Base-by-base conservation (phyloP, 768 basidiomycete species). In the Lactarius hatsudake region DNA sequence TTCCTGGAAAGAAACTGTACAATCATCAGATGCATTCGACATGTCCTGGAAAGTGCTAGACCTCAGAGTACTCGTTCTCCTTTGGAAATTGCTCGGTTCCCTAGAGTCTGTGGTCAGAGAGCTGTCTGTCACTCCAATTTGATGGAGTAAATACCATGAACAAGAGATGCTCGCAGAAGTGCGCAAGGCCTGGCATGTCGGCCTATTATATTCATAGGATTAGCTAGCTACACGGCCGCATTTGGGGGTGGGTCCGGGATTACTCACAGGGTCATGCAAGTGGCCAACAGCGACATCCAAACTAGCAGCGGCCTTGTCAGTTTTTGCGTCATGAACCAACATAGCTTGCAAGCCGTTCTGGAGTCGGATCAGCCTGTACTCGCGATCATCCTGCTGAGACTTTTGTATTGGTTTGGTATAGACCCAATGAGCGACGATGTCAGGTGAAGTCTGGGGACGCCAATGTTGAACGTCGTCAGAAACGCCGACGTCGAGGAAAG, bases 201-300 rank as follows among this genome's bases (percentile, higher is more conserved):
- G 84, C 87, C 87, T 92, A 59, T 34, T 26, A 10, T 0, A 30
- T 42, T 23, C 15, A 2, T 20, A 34, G 34, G 58, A 30, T 36
- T 30, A 40, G 34, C 34, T 20, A 40, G 34, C 34, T 43, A 38
- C 18, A 40, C 60, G 32, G 12, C 42, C 45, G 34, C 45, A 36
- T 43, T 34, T 59, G 40, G n/a, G 53, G 51, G 42, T 51, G 23
- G 30, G 28, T 32, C 53, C 9, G 15, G 34, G 34, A 28, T 26
- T 38, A 81, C 89, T 77, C 74, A 93, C 93, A 18, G 97, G 97
- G 77, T 99, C 97, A 54, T 84, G 87, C 62, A 99, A 77, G 77
- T 98, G 96, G 5, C 97, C 97, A 2, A 98, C 95, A 42, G 90
- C 89, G 61, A 98, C 94, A 77, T 96, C 93, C 73, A 99, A 82